Evolutionary conservation across 768 basidiomycete genomes (phyloP), one percentile per base, ranked within the genome.

Genomic region (Grammothele lineata): DNA sequence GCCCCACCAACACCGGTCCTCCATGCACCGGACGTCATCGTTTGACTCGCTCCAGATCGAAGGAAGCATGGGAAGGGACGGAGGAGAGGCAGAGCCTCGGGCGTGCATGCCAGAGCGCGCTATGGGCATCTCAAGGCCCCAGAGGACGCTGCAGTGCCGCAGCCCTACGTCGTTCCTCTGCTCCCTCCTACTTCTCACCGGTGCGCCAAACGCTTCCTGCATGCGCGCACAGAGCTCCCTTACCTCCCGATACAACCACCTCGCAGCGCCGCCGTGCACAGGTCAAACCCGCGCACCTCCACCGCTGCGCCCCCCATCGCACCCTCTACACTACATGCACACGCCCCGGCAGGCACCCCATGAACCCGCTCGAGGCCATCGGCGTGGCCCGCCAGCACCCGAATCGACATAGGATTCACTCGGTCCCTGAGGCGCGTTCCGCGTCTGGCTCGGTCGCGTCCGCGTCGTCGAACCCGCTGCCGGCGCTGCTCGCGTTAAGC

Each of bases 401-500:
- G 32, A 33, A 43, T 18, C 38, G 44, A 36, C 44, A 36, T 22
- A 14, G n/a, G 19, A 15, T 15, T 17, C 26, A 11, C 36, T 25
- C 42, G 8, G n/a, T n/a, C n/a, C 46, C 48, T 43, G 62, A 70
- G 36, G 62, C 68, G 9, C 76, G 78, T 54, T 72, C 77, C 33
- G 69, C 76, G 43, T 72, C 75, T 7, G 62, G 65, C 18, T 74
- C 73, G 7, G 65, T 65, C 27, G 70, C 73, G 34, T 68, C 66
- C 1, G 50, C 50, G 17, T 30, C 30, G 12, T 74, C 72, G 5
- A 68, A 76, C 51, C 75, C 72, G 6, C 77, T 79, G 39, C 73
- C 78, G 15, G 68, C 74, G 6, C 86, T 85, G 0, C 85, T 86
- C 1, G 75, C 83, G 1, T 67, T 76, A 32, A 87, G 84, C 59